Conservation (phyloP, 371 early-diverging fungal genomes). For the Actinomortierella ambigua region DNA sequence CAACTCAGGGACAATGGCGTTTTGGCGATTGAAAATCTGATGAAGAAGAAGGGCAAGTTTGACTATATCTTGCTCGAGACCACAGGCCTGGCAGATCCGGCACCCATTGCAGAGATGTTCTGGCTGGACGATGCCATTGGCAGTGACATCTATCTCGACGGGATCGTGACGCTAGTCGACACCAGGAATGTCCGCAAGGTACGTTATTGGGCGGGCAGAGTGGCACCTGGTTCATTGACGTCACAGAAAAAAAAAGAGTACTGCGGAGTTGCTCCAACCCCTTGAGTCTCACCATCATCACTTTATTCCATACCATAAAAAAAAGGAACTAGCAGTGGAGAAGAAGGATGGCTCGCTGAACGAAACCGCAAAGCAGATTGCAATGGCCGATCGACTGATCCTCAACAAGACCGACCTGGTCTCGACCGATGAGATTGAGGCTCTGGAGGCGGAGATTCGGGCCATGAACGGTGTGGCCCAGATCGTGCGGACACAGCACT, state of each 20-base stretch:
- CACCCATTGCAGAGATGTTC: conserved; percentile 94
- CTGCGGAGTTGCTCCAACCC: no score
- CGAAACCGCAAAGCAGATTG: conserved; percentile 82
- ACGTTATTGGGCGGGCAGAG: conserved; percentile 1
- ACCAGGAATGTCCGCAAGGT: conserved; percentile 77
- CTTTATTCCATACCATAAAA: no score
- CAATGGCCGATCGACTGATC: conserved; percentile 93
- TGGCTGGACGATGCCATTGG: conserved; percentile 96
- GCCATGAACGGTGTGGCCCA: conserved; percentile 70
- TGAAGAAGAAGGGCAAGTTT: conserved; percentile 88
- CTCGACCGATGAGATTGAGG: conserved; percentile 47
- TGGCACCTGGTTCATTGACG: no score
- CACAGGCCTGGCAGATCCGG: conserved; percentile 68
- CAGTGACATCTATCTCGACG: conserved; percentile 89
- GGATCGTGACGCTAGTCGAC: conserved; percentile 93
- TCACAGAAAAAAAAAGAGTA: no score
- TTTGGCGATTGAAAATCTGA: conserved; percentile 91
- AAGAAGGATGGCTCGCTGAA: conserved; percentile 47
- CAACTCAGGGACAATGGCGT: conserved; percentile 92
- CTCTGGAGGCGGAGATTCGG: conserved; percentile 57
- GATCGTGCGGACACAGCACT: conserved; percentile 57
- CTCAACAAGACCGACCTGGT: conserved; percentile 95
- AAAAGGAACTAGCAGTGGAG: conserved; percentile 30
- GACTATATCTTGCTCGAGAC: conserved; percentile 97
- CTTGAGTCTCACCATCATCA: no score